Base-by-base conservation (phyloP, 495 filamentous ascomycete genomes). In the Podospora tetraspora region DNA sequence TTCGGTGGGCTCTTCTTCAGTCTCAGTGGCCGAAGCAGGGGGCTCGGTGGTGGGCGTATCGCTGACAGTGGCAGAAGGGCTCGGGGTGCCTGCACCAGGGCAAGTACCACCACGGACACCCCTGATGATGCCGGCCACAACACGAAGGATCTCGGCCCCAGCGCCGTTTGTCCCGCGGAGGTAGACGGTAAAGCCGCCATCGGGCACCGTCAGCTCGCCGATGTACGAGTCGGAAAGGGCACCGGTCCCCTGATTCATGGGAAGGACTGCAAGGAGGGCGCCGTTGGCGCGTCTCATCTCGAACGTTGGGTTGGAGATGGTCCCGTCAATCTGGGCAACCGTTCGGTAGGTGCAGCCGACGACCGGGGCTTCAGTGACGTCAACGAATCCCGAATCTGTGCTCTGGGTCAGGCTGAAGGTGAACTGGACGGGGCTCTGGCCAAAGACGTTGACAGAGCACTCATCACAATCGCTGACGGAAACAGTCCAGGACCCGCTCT, bases 371-470 rank as follows among this genome's bases (percentile, higher is more conserved):
- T 37, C 29, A n/a, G 12, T 61, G 21, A 60, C 30, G 7, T 60
- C 29, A 3, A 13, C n/a, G 1, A n/a, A 19, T 1, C 19, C 29
- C 12, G 10, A 23, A 2, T n/a, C 16, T 13, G 6, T 16, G n/a
- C 21, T 21, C 11, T 27, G 21, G 11, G 34, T 16, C n/a, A 60
- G 30, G 58, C 60, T n/a, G 3, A 34, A 64, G 5, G 30, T 25
- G 24, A 57, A 19, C 16, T 32, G 62, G 32, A 61, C 7, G 30
- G 65, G 27, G 5, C 57, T 43, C 12, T 37, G n/a, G 16, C 65
- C 65, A 25, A 37, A 66, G 21, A 61, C 37, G n/a, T 23, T 57
- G 13, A 66, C 65, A 0, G 65, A 66, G 65, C 65, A 61, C 19
- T 27, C 57, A 21, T 66, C 58, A 22, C 65, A 61, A 32, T 66